These are phyloP conservation scores for Coelastrella sp. DNA, from an alignment of 139 green algal genomes.

Conservation along the genomic window DNA sequence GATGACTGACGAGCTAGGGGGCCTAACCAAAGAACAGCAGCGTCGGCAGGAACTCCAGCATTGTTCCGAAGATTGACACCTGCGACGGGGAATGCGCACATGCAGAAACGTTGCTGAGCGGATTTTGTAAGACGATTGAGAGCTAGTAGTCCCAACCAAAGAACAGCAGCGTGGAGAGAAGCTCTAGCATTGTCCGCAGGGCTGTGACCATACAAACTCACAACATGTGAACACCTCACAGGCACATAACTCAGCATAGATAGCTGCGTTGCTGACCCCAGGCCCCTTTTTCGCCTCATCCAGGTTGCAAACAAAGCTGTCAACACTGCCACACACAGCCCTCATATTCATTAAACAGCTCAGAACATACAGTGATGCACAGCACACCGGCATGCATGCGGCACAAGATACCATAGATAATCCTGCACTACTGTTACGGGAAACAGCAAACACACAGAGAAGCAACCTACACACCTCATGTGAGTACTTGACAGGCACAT, in stretches of 20 bases:
- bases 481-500: conserved; percentile 75
- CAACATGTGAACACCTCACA: conserved; percentile 64
- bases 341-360: too few species aligned
- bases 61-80: conserved; percentile 54
- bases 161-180: conserved; percentile 93
- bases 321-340: conserved; percentile 75
- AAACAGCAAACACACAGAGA: not conserved
- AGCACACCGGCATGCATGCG: too few species aligned
- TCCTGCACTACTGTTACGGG: too few species aligned
- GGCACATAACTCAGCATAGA: conserved; percentile 47
- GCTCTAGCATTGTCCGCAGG: conserved; percentile 77
- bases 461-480: not conserved
- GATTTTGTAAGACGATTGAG: too few species aligned
- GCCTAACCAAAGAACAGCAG: conserved; percentile 93
- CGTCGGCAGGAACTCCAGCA: conserved; percentile 89
- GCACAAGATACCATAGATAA: too few species aligned
- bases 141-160: conserved; percentile 93
- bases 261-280: conserved; percentile 37
- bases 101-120: too few species aligned
- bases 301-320: conserved; percentile 94
- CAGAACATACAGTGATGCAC: too few species aligned
- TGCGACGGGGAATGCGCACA: not conserved
- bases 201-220: conserved; percentile 44
- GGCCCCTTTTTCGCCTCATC: conserved; percentile 91
- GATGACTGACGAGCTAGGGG: conserved; percentile 77